A percentile compares a stretch with the other conserved stretches of the same genome.
Evolutionary conservation across 2,329 filamentous ascomycete genomes (phyloP).

Genomic region (Sporothrix mexicana): DNA sequence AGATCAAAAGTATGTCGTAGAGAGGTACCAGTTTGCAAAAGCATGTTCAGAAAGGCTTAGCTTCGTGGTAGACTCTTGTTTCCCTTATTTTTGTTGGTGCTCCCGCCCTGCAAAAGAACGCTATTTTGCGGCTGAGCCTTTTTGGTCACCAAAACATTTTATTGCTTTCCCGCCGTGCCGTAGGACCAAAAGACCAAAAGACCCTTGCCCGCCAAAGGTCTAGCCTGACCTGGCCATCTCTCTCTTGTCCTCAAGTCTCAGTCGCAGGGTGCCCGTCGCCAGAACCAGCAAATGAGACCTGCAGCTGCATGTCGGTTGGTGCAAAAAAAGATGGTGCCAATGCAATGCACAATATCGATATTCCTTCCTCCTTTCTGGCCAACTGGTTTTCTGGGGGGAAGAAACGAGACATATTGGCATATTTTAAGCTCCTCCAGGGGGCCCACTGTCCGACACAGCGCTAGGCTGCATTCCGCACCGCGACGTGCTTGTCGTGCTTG

Average conservation of each 20-base stretch:
- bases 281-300: conserved; percentile 29
- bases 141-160: not conserved
- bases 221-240: conserved; percentile 14
- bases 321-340: not conserved
- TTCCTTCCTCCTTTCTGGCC: not conserved
- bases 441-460: too few species aligned
- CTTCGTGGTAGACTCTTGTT: not conserved
- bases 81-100: not conserved
- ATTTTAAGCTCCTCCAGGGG: too few species aligned
- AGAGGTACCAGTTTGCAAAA: not conserved
- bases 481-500: not conserved
- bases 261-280: conserved; percentile 14
- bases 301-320: not conserved
- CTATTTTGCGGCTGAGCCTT: conserved; percentile 23
- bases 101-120: not conserved
- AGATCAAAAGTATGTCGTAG: not conserved
- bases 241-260: not conserved
- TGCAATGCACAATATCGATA: conserved; percentile 8
- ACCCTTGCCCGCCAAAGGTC: not conserved
- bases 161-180: not conserved
- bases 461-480: conserved; percentile 28
- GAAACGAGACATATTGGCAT: not conserved
- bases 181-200: too few species aligned
- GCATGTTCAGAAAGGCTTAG: conserved; percentile 16
- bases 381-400: not conserved